Base-by-base conservation (phyloP, 2,329 filamentous ascomycete species). In the Colletotrichum sp. region DNA sequence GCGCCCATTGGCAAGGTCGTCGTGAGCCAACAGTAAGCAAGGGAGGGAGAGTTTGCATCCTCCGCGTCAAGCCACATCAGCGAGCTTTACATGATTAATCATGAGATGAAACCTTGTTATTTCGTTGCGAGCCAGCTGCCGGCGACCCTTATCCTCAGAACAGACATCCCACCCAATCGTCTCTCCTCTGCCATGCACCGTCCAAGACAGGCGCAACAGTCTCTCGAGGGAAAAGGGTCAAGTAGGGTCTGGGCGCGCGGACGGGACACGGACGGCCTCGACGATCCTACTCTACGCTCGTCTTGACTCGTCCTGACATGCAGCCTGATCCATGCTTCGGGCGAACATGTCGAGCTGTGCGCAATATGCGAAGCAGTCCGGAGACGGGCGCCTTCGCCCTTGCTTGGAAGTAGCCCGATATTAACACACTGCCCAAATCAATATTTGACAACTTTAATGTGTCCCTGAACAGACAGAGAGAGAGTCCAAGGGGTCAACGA, bases 71-170 rank as follows among this genome's bases (percentile, higher is more conserved):
- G 49, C n/a, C 64, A 59, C 61, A 64, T 29, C 36, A 62, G 49
- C 27, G 30, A 19, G 39, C 39, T 49, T n/a, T 49, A 49, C 39
- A 49, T n/a, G 39, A 49, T 49, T n/a, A n/a, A 49, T 49, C 39
- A 62, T 69, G 73, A 57, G 27, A 73, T 76, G 73, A 76, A 73
- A 76, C 73, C 70, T 65, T 64, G 64, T 76, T 32, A 76, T 76
- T 76, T 73, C 73, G 34, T 39, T 69, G 70, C 73, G 64, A 76
- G 69, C 73, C 64, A 32, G 34, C 16, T 49, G 68, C 34, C 52
- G 25, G 67, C 25, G 32, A 65, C 30, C 29, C 65, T 22, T 72
- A 34, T 57, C 30, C 39, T 9, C 19, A 67, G 65, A 49, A 49
- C 39, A n/a, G 39, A 49, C 9, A 62, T 16, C 59, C 30, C 11